Base-by-base conservation (phyloP, 2,329 filamentous ascomycete genomes). In the Talaromyces verruculosus region DNA sequence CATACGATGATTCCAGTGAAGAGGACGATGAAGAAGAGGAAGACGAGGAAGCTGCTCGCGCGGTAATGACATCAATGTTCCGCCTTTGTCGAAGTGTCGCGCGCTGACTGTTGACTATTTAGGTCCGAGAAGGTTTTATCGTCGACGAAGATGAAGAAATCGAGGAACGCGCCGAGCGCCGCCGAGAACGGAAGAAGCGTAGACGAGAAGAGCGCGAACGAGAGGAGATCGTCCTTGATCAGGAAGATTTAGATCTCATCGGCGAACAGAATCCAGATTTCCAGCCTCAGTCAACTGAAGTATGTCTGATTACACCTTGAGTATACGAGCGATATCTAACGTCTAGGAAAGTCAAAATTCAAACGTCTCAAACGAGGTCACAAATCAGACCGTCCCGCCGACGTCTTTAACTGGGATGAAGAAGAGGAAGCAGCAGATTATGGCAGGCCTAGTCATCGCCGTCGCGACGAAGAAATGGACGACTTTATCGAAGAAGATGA, bases 401-500 rank as follows among this genome's bases (percentile, higher is more conserved):
- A 97, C 71, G 98, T 99, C 70, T 99, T 99, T 78, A 93, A 92
- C 41, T 94, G 97, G 70, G 94, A 97, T 63, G 94, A 98, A 68
- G 93, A 96, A 64, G 88, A 91, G 19, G 87, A 85, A 65, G 59
- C 59, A 5, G 84, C 82, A 19, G 84, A 85, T 65, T 84, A 84
- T 66, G 80, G 79, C 33, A 74, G 75, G 53, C 73, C 76, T 51
- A 76, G 83, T 67, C 41, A 59, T 28, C 86, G 87, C 68, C 85
- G 90, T 66, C 83, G 84, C 41, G 83, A 86, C 68, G 86, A 87
- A 57, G 92, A 96, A 73, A 92, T 96, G 77, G 92, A 92, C 67
- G 93, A 94, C 76, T 99, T 99, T 78, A 99, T 99, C 74, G 94
- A 98, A 76, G 93, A 97, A 72, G 95, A 98, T 72, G 93, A 92